Evolutionary conservation across 169 alveolate species (phyloP).

Genomic region (Cryptosporidium canis): DNA sequence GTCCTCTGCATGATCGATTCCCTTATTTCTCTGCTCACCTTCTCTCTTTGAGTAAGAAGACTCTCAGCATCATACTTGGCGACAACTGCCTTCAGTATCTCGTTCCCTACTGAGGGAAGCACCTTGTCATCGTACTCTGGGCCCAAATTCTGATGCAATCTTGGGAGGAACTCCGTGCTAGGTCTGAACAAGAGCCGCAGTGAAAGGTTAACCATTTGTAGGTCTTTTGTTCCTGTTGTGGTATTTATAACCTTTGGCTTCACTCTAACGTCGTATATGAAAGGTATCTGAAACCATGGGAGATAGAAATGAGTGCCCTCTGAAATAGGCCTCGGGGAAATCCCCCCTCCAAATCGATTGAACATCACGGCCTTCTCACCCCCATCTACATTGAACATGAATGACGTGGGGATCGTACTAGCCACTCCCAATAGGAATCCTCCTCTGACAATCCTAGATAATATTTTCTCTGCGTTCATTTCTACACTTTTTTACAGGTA

Average conservation of each 20-base stretch:
- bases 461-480: constrained; percentile 78
- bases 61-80: constrained; percentile 96
- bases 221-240: constrained; percentile 93
- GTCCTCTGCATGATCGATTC: constrained; percentile 92
- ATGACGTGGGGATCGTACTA: constrained; percentile 83
- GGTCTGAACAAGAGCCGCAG: constrained; percentile 94
- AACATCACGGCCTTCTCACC: constrained; percentile 95
- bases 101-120: constrained; percentile 97
- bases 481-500: neutral
- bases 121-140: constrained; percentile 97
- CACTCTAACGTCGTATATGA: constrained; percentile 88
- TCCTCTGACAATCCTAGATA: constrained; percentile 79
- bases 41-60: constrained; percentile 95
- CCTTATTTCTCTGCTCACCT: constrained; percentile 92
- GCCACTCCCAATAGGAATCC: constrained; percentile 84
- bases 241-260: constrained; percentile 92
- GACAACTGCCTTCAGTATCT: constrained; percentile 95
- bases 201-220: constrained; percentile 93
- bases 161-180: constrained; percentile 87
- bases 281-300: constrained; percentile 92
- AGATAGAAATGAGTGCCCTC: constrained; percentile 93
- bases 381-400: constrained; percentile 92
- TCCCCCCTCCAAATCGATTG: constrained; percentile 92
- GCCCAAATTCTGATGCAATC: constrained; percentile 92
- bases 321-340: constrained; percentile 85